Evolutionary conservation across 768 basidiomycete species (phyloP).

Genomic region (Suillus occidentalis): DNA sequence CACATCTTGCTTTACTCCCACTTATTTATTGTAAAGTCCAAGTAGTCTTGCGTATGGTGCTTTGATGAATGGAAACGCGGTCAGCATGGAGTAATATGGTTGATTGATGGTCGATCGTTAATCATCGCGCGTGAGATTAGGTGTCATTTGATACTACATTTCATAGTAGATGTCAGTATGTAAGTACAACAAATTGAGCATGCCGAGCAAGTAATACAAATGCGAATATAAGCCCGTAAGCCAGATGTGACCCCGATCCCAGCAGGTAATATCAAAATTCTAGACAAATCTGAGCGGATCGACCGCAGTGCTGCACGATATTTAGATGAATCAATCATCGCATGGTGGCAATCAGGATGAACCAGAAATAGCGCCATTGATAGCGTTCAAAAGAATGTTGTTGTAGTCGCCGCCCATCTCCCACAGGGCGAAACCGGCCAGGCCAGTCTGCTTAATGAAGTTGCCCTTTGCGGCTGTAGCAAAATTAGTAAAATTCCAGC

Average conservation of each 20-base stretch:
- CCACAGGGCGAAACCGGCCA: slow-evolving; percentile 47
- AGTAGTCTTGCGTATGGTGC: too few relatives aligned
- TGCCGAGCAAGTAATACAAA: neutral
- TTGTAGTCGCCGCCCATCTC: slow-evolving; percentile 44
- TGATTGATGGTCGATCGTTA: too few relatives aligned
- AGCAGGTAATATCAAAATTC: neutral
- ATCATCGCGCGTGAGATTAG: too few relatives aligned
- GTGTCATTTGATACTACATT: neutral
- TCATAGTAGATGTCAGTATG: neutral
- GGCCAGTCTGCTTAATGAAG: slow-evolving; percentile 35
- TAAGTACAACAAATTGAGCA: neutral
- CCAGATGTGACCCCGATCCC: neutral
- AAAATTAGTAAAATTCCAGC: slow-evolving; percentile 4
- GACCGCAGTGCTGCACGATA: neutral
- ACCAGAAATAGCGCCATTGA: slow-evolving; percentile 26
- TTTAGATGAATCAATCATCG: slow-evolving; percentile 11
- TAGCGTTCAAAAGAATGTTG: slow-evolving; percentile 35
- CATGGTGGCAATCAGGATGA: slow-evolving; percentile 9
- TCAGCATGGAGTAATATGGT: too few relatives aligned
- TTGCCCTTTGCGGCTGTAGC: slow-evolving; percentile 41
- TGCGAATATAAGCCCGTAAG: neutral
- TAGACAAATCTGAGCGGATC: neutral
- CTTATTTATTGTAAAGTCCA: too few relatives aligned
- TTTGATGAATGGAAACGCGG: too few relatives aligned
- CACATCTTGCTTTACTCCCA: too few relatives aligned